phyloP scores from a whole-genome alignment of 345 rosid species.

The Eucalyptus sp. region DNA sequence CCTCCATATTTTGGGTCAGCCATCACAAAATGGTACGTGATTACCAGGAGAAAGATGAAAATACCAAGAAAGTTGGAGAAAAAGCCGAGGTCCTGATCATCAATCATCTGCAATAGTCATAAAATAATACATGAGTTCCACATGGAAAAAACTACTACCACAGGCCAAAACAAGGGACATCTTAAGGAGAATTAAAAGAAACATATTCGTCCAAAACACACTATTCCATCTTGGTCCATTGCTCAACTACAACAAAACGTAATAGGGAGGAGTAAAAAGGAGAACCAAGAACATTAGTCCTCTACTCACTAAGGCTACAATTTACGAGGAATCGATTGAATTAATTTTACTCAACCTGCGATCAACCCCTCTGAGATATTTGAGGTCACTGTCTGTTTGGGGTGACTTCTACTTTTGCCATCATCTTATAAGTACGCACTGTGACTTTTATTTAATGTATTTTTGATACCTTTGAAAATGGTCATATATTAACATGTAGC shows the following conservation, averaged over 20 bases:
- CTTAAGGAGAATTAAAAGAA: not conserved
- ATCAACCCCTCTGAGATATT: not conserved
- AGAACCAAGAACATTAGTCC: not conserved
- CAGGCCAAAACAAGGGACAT: not conserved
- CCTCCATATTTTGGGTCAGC: constrained; percentile 86
- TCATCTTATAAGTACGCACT: not conserved
- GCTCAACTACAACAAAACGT: not conserved
- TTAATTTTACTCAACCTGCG: not conserved
- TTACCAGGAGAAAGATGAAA: constrained; percentile 59
- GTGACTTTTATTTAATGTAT: not conserved
- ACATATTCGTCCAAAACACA: not conserved
- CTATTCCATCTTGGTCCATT: not conserved
- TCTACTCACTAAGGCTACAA: not conserved
- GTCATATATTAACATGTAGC: not conserved
- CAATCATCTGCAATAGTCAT: constrained; percentile 62
- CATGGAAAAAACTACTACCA: not conserved
- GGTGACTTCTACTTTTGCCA: not conserved
- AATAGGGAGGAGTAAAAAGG: not conserved
- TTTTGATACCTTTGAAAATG: not conserved
- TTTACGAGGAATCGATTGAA: not conserved
- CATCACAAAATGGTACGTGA: constrained; percentile 74
- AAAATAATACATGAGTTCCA: not conserved
- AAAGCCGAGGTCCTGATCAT: constrained; percentile 70
- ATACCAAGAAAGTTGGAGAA: constrained; percentile 73
- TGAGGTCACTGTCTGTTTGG: not conserved